Base-by-base conservation (phyloP, 2,329 filamentous ascomycete species). In the Dothideomycetidae sp. region DNA sequence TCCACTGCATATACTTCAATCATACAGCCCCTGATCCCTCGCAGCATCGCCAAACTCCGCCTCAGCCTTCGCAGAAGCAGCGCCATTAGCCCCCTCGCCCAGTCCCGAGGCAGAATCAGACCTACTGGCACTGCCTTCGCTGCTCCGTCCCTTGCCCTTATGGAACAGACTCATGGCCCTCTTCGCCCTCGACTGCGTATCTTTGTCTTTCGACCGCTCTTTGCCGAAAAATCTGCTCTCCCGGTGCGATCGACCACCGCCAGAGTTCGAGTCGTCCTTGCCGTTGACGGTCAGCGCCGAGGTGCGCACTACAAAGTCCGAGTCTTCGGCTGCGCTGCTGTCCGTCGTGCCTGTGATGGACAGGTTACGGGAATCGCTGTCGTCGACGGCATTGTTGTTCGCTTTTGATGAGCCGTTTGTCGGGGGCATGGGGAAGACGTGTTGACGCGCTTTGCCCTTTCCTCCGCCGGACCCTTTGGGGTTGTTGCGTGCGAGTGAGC, bases 231-330 rank as follows among this genome's bases (percentile, higher is more conserved):
- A 31, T 17, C 36, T 32, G 19, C 36, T 38, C 11, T 38, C 36
- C 18, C 36, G 12, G 12, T 32, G 28, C 36, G 28, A 21, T 2
- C 30, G 29, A 19, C 29, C 31, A 12, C 29, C 29, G 17, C 16
- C 31, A 10, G 17, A 5, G 13, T 36, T 36, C 12, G 35, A 41
- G 10, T 35, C 33, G 4, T 29, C 35, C 16, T 39, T 35, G 16
- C 38, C 41, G 19, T 34, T 41, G 34, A 57, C 26, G 10, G 43
- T 42, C 34, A 58, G 36, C 26, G 43, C 53, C 37, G 62, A 59
- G 1, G 60, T 63, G 10, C 52, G 48, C 14, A 64, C 55, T 1
- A 64, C 53, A 45, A 57, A 61, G 3, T 50, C 49, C 19, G 63
- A 61, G 3, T 57, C 57, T n/a, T 60, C 53, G 17, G 51, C 52